Conservation (phyloP, 345 rosid genomes). For the Abelmoschus esculentus region DNA sequence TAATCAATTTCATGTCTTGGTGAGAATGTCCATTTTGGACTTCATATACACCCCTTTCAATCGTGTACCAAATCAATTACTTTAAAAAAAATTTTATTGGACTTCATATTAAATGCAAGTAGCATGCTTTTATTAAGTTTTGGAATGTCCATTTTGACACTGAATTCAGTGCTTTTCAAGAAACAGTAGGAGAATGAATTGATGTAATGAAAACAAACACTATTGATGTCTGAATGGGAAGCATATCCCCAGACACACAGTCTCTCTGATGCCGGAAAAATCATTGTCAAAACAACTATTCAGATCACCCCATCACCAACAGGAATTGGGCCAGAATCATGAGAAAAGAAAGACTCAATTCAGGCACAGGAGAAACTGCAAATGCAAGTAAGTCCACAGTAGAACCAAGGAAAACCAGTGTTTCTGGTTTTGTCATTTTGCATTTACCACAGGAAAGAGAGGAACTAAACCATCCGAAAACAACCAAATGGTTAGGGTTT, state of each 20-base stretch:
- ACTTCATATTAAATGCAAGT: too few species aligned
- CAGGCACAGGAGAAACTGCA: background rate
- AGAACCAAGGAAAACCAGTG: slow-evolving; percentile 34
- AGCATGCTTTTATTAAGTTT: too few species aligned
- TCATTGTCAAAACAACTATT: background rate
- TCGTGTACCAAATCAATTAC: too few species aligned
- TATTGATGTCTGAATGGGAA: background rate
- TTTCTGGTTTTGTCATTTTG: slow-evolving; percentile 56
- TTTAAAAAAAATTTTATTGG: too few species aligned
- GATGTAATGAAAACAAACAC: background rate
- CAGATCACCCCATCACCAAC: background rate
- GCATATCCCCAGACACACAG: background rate
- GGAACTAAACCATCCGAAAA: slow-evolving; percentile 14
- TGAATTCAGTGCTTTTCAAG: too few species aligned
- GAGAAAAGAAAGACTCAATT: background rate
- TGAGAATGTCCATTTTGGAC: too few species aligned
- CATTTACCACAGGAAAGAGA: slow-evolving; percentile 22
- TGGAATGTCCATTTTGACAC: too few species aligned
- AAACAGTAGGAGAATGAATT: background rate
- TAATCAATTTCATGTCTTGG: too few species aligned
- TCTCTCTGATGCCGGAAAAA: background rate
- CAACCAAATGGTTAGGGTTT: slow-evolving; percentile 21
- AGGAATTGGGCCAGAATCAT: background rate
- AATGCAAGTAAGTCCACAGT: background rate
- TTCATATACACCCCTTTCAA: too few species aligned